phyloP scores from a whole-genome alignment of 495 filamentous ascomycete genomes.

The Trichoderma virens region DNA sequence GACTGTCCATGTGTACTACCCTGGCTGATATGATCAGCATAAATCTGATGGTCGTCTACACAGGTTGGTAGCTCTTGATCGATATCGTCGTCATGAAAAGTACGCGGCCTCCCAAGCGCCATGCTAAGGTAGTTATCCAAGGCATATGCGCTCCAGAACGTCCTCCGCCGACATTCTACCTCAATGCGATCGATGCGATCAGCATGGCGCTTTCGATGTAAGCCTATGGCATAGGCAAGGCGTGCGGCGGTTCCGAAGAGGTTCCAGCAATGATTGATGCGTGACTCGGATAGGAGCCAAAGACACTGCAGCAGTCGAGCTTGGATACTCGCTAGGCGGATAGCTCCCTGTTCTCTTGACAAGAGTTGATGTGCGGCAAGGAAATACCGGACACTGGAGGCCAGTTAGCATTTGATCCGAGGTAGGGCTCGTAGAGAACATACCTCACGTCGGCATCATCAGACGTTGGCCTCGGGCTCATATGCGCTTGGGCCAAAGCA shows the following conservation, averaged over 20 bases:
- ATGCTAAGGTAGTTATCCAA: conserved; percentile 28
- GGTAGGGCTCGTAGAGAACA: background rate
- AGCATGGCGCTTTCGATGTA: conserved; percentile 16
- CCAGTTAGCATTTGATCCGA: conserved; percentile 1
- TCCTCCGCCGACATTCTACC: conserved; percentile 24
- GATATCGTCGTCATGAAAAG: conserved; percentile 28
- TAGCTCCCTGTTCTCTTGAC: conserved; percentile 25
- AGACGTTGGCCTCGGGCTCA: conserved; percentile 12
- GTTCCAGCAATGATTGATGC: conserved; percentile 32
- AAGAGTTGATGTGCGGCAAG: conserved; percentile 29
- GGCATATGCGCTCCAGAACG: conserved; percentile 28
- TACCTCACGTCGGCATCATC: conserved; percentile 12
- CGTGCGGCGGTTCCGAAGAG: conserved; percentile 34
- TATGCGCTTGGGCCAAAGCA: conserved; percentile 19
- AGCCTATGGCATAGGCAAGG: conserved; percentile 20
- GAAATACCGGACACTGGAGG: conserved; percentile 23
- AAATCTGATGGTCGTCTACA: conserved; percentile 25
- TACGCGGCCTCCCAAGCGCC: conserved; percentile 21
- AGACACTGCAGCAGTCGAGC: conserved; percentile 31
- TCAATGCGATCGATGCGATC: conserved; percentile 18
- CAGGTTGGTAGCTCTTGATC: conserved; percentile 29
- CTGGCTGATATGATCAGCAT: background rate
- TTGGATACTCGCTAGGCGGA: conserved; percentile 27
- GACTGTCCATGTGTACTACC: conserved; percentile 24
- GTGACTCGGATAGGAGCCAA: conserved; percentile 29